Percentiles rank a stretch among this genome's conserved stretches.
phyloP scores from a whole-genome alignment of 768 basidiomycete genomes.

The Mycena leptocephala region DNA sequence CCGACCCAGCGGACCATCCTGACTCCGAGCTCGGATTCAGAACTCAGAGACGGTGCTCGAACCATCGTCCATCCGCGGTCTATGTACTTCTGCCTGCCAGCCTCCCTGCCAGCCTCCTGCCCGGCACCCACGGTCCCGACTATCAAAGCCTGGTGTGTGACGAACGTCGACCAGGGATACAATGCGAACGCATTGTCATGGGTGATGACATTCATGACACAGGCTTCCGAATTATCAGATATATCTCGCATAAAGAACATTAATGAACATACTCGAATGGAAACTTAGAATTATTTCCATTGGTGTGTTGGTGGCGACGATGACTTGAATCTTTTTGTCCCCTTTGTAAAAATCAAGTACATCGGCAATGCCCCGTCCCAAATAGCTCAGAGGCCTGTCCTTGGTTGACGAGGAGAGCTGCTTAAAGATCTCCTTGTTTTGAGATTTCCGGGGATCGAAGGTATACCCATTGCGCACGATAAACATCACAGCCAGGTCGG shows the following conservation, averaged over 20 bases:
- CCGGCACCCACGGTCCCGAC: background rate
- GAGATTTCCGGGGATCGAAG: slow-evolving; percentile 31
- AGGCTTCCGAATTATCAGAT: slow-evolving; percentile 43
- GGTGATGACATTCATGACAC: slow-evolving; percentile 63
- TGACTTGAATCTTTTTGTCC: slow-evolving; percentile 56
- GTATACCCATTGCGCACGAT: slow-evolving; percentile 41
- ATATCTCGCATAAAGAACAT: background rate
- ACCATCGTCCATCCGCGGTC: slow-evolving; percentile 54
- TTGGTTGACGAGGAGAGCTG: background rate
- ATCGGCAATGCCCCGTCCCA: slow-evolving; percentile 43
- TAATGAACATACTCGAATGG: slow-evolving; percentile 61
- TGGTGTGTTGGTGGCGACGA: slow-evolving; percentile 50
- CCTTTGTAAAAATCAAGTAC: slow-evolving; percentile 53
- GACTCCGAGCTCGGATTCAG: background rate
- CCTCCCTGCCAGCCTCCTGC: slow-evolving; percentile 33
- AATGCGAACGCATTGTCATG: slow-evolving; percentile 57
- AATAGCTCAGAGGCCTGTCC: slow-evolving; percentile 32
- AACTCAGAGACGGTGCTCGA: background rate
- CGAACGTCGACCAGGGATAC: slow-evolving; percentile 60
- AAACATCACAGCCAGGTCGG: slow-evolving; percentile 29
- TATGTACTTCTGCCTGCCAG: slow-evolving; percentile 51
- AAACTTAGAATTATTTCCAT: slow-evolving; percentile 60
- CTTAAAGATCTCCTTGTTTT: background rate
- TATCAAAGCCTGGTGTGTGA: slow-evolving; percentile 41
- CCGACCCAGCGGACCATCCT: slow-evolving; percentile 17